Percentiles rank a stretch among this genome's conserved stretches.
Evolutionary conservation across 2,329 filamentous ascomycete species (phyloP).

Genomic region (Phaeoacremonium minimum): DNA sequence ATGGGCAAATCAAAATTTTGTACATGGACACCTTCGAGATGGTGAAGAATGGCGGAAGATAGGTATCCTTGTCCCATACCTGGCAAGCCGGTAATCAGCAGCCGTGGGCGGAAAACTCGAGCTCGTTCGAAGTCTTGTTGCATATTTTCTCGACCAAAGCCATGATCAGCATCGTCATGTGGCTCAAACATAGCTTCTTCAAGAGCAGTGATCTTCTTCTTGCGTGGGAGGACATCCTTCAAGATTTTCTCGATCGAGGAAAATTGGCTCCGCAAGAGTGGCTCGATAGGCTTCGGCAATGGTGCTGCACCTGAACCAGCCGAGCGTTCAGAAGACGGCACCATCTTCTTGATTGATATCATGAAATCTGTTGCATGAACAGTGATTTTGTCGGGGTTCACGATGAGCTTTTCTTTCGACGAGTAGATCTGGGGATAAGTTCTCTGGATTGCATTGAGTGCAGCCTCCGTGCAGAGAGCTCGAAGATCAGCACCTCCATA

Average conservation of each 20-base stretch:
- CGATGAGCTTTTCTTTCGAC: constrained; percentile 82
- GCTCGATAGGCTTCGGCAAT: constrained; percentile 74
- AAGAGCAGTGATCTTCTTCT: constrained; percentile 81
- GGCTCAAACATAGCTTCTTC: constrained; percentile 93
- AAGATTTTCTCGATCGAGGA: constrained; percentile 63
- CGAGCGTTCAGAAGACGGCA: constrained; percentile 90
- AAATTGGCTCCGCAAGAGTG: constrained; percentile 72
- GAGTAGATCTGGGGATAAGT: constrained; percentile 96
- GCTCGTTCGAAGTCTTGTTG: constrained; percentile 78
- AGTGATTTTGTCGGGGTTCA: constrained; percentile 78
- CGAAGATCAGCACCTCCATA: constrained; percentile 95
- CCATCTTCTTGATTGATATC: constrained; percentile 92
- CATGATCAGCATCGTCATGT: constrained; percentile 74
- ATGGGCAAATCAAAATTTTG: constrained; percentile 91
- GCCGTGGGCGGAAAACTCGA: constrained; percentile 80
- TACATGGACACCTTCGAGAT: constrained; percentile 90
- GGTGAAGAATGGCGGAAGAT: constrained; percentile 77
- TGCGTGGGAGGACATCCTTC: constrained; percentile 74
- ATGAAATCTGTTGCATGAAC: constrained; percentile 95
- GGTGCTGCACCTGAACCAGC: constrained; percentile 80
- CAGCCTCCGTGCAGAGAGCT: constrained; percentile 91
- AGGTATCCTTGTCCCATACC: constrained; percentile 96
- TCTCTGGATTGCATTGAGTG: constrained; percentile 90
- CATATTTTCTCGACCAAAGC: constrained; percentile 78
- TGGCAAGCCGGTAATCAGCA: constrained; percentile 74